These are phyloP conservation scores for Aaosphaeria arxii DNA, from an alignment of 2,329 filamentous ascomycete genomes.

Conservation along the genomic window DNA sequence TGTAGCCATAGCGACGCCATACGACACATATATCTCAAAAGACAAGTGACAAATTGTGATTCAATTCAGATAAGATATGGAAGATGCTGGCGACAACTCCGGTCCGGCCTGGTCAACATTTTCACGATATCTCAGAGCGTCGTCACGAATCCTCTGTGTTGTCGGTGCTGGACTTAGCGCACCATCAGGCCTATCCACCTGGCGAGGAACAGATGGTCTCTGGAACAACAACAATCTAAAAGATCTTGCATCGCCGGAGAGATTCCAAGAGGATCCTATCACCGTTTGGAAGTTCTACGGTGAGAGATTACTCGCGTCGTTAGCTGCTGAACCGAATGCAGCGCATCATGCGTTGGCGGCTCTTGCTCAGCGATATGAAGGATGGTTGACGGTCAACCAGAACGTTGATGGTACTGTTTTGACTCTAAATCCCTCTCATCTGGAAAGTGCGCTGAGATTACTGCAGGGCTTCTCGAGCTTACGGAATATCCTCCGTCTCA, in stretches of 20 bases:
- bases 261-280: slow-evolving; percentile 14
- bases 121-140: slow-evolving; percentile 10
- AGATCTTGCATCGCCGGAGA: slow-evolving; percentile 8
- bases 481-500: slow-evolving; percentile 7
- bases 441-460: no score
- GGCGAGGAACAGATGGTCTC: slow-evolving; percentile 14
- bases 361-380: slow-evolving; percentile 9
- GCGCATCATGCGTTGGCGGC: slow-evolving; percentile 17
- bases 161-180: slow-evolving; percentile 21
- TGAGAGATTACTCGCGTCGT: slow-evolving; percentile 6
- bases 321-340: slow-evolving; percentile 15
- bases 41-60: no score
- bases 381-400: slow-evolving; percentile 18
- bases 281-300: slow-evolving; percentile 17
- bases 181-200: slow-evolving; percentile 20
- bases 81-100: no score
- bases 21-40: no score
- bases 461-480: slow-evolving; percentile 6
- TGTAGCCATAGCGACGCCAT: no score
- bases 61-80: no score
- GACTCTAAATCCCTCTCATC: not conserved
- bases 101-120: slow-evolving; percentile 1
- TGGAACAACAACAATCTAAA: slow-evolving; percentile 14
- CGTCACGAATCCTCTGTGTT: slow-evolving; percentile 16
- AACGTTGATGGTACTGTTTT: slow-evolving; percentile 15